These are phyloP conservation scores for Claviceps cyperi DNA, from an alignment of 2,329 filamentous ascomycete genomes.

Conservation along the genomic window DNA sequence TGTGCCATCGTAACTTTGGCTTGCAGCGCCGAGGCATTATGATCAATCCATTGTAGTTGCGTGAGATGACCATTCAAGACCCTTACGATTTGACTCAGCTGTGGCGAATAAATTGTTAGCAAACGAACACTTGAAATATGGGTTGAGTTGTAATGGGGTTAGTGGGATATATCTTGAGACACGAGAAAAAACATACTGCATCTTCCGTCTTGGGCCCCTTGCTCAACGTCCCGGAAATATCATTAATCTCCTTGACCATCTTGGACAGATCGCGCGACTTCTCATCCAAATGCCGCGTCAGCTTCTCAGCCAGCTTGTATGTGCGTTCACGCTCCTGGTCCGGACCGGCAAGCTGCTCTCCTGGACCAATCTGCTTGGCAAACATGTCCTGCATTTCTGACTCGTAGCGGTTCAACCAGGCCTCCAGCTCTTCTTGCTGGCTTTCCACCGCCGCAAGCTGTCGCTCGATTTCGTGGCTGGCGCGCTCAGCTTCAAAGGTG, in stretches of 20 bases:
- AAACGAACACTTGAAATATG: conserved; percentile 5
- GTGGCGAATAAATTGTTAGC: conserved; percentile 9
- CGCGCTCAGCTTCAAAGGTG: conserved; percentile 86
- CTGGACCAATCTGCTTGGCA: conserved; percentile 58
- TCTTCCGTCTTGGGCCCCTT: conserved; percentile 82
- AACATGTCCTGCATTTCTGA: conserved; percentile 82
- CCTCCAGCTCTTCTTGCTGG: conserved; percentile 79
- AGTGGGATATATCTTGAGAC: background rate
- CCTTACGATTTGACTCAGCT: conserved; percentile 90
- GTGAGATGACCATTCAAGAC: conserved; percentile 87
- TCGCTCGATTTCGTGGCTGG: conserved; percentile 84
- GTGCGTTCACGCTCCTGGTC: conserved; percentile 94
- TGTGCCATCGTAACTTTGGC: conserved; percentile 72
- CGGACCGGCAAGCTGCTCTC: conserved; percentile 67
- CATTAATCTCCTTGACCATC: conserved; percentile 98
- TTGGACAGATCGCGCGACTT: conserved; percentile 85
- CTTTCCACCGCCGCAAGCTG: conserved; percentile 81
- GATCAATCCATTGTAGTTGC: conserved; percentile 87
- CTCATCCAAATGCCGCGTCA: conserved; percentile 79
- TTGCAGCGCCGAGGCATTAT: conserved; percentile 66
- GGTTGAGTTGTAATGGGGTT: background rate
- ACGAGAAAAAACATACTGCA: conserved; percentile 45
- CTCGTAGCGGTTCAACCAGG: conserved; percentile 84
- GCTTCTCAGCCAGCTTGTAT: conserved; percentile 88
- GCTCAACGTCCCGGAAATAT: conserved; percentile 74